phyloP scores from a whole-genome alignment of 371 early-diverging fungal species.

The Syncephalastrum monosporum region DNA sequence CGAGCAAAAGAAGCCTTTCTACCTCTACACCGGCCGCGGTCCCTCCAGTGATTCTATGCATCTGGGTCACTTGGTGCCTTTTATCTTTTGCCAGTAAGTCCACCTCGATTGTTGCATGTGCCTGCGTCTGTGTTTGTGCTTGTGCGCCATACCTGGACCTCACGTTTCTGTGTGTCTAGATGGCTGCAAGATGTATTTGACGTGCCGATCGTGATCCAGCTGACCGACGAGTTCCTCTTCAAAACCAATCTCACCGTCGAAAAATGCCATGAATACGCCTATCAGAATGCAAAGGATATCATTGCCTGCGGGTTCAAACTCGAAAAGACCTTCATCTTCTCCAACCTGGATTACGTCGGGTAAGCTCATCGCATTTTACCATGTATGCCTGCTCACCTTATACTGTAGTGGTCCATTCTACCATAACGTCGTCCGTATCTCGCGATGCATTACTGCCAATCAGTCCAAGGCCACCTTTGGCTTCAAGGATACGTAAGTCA shows the following conservation, averaged over 20 bases:
- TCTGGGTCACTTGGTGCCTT: conserved; percentile 98
- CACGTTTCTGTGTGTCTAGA: conserved; percentile 30
- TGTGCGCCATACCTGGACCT: background rate
- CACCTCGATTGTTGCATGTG: too few relatives aligned
- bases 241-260: conserved; percentile 90
- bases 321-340: conserved; percentile 98
- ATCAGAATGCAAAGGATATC: conserved; percentile 96
- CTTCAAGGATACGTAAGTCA: conserved; percentile 71
- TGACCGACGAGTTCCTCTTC: conserved; percentile 99
- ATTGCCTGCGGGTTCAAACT: conserved; percentile 99
- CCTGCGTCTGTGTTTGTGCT: too few relatives aligned
- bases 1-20: conserved; percentile 97
- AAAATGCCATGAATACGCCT: conserved; percentile 78
- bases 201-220: conserved; percentile 96
- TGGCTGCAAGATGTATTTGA: conserved; percentile 98
- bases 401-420: conserved; percentile 80
- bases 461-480: conserved; percentile 92
- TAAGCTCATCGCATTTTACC: conserved; percentile 32
- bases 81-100: conserved; percentile 95
- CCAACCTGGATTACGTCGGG: conserved; percentile 92
- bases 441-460: conserved; percentile 82
- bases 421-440: conserved; percentile 87
- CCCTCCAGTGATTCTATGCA: conserved; percentile 98
- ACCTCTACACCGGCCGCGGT: conserved; percentile 99
- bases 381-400: background rate